phyloP scores from a whole-genome alignment of 495 filamentous ascomycete genomes.

The Chlorociboria aeruginascens region DNA sequence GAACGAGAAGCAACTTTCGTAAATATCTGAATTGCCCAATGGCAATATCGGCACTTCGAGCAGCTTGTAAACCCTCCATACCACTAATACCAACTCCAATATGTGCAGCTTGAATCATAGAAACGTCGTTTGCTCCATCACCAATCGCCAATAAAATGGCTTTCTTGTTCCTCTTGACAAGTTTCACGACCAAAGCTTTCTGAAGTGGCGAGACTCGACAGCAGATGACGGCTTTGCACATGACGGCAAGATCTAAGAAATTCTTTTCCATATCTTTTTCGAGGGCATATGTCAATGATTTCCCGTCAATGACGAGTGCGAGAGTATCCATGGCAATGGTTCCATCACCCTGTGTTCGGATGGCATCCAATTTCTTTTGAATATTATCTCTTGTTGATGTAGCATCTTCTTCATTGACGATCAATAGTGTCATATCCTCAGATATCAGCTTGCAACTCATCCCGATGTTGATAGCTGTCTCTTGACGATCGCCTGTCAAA shows the following conservation, averaged over 20 bases:
- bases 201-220: slow-evolving; percentile 98
- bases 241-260: slow-evolving; percentile 85
- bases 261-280: slow-evolving; percentile 89
- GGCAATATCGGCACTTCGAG: slow-evolving; percentile 87
- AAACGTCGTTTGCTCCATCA: slow-evolving; percentile 97
- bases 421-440: slow-evolving; percentile 96
- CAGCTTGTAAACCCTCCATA: slow-evolving; percentile 96
- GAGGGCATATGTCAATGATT: slow-evolving; percentile 84
- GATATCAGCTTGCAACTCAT: slow-evolving; percentile 99
- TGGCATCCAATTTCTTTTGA: slow-evolving; percentile 83
- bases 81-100: slow-evolving; percentile 98
- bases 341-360: slow-evolving; percentile 56
- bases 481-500: slow-evolving; percentile 92
- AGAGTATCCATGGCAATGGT: slow-evolving; percentile 74
- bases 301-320: slow-evolving; percentile 94
- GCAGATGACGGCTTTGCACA: slow-evolving; percentile 98
- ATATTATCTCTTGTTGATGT: slow-evolving; percentile 71
- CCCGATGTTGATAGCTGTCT: slow-evolving; percentile 99
- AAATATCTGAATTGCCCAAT: slow-evolving; percentile 96
- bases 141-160: slow-evolving; percentile 90
- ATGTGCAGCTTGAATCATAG: slow-evolving; percentile 98
- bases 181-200: slow-evolving; percentile 95
- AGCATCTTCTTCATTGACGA: slow-evolving; percentile 82
- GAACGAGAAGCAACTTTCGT: slow-evolving; percentile 87
- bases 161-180: slow-evolving; percentile 92